Conservation (phyloP, 306 rosid species). For the Vicia faba region DNA sequence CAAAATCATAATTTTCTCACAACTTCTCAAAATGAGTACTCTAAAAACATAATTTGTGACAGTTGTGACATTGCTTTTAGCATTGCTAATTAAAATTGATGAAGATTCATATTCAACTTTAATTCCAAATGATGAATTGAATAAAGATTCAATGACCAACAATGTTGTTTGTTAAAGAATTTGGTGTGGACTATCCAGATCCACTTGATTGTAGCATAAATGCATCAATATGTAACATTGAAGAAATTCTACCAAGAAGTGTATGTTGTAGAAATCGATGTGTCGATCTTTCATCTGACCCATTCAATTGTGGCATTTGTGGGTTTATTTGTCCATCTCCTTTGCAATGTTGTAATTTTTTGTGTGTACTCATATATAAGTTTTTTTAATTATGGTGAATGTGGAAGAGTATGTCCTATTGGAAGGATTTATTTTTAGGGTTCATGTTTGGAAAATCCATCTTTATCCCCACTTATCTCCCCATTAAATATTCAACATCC, state of each 20-base stretch:
- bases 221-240: conserved; percentile 42
- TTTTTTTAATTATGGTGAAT: conserved; percentile 60
- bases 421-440: conserved; percentile 52
- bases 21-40: conserved; percentile 15
- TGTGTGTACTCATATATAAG: conserved; percentile 37
- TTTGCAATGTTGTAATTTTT: conserved; percentile 57
- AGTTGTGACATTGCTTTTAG: conserved; percentile 26
- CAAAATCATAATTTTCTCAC: no score
- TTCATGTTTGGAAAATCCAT: conserved; percentile 34
- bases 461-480: not conserved
- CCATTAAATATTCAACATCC: no score
- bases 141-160: not conserved
- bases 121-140: not conserved
- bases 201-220: not conserved
- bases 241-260: conserved; percentile 18
- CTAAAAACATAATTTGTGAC: conserved; percentile 13
- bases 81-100: conserved; percentile 21
- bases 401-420: conserved; percentile 55
- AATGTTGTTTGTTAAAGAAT: not conserved
- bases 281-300: conserved; percentile 46
- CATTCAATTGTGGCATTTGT: conserved; percentile 57
- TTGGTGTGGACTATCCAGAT: not conserved
- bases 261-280: conserved; percentile 56
- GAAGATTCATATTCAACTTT: not conserved
- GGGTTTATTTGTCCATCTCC: conserved; percentile 34